Conservation (phyloP, 2,329 filamentous ascomycete genomes). For the Lachnellula arida region DNA sequence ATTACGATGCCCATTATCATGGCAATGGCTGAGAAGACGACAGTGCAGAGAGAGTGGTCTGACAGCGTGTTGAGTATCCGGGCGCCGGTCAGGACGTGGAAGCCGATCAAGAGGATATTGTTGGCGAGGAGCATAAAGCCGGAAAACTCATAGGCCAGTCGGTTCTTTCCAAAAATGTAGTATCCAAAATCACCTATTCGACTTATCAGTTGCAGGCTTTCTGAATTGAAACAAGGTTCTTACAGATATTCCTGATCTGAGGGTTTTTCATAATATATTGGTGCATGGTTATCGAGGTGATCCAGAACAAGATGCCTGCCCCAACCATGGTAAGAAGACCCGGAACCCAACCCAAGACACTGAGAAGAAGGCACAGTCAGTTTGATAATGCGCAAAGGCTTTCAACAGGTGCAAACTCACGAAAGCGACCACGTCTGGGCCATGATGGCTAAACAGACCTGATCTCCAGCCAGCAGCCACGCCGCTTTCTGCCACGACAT, state of each 20-base stretch:
- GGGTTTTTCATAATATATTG: slow-evolving; percentile 48
- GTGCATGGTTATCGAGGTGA: slow-evolving; percentile 48
- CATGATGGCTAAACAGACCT: slow-evolving; percentile 49
- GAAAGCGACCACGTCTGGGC: slow-evolving; percentile 47
- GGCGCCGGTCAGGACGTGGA: slow-evolving; percentile 46
- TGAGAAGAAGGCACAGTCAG: slow-evolving; percentile 13
- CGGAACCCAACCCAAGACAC: slow-evolving; percentile 43
- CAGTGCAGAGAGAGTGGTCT: slow-evolving; percentile 44
- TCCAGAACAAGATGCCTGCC: slow-evolving; percentile 43
- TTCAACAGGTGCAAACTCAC: slow-evolving; percentile 26
- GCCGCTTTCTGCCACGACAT: slow-evolving; percentile 50
- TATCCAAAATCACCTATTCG: slow-evolving; percentile 41
- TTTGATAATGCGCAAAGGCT: not conserved
- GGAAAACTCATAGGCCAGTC: slow-evolving; percentile 41
- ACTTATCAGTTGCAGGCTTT: slow-evolving; percentile 1
- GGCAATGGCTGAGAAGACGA: slow-evolving; percentile 43
- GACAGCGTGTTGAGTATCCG: slow-evolving; percentile 46
- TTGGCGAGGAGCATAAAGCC: slow-evolving; percentile 46
- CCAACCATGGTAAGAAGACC: slow-evolving; percentile 44
- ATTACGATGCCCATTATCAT: slow-evolving; percentile 44
- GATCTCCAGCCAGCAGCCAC: slow-evolving; percentile 43
- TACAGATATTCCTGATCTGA: slow-evolving; percentile 45
- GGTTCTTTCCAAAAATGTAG: slow-evolving; percentile 40
- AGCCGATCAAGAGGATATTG: slow-evolving; percentile 47
- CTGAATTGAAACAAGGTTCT: slow-evolving; percentile 2